Evolutionary conservation across 2,329 filamentous ascomycete species (phyloP).

Genomic region (Calonectria ilicicola): DNA sequence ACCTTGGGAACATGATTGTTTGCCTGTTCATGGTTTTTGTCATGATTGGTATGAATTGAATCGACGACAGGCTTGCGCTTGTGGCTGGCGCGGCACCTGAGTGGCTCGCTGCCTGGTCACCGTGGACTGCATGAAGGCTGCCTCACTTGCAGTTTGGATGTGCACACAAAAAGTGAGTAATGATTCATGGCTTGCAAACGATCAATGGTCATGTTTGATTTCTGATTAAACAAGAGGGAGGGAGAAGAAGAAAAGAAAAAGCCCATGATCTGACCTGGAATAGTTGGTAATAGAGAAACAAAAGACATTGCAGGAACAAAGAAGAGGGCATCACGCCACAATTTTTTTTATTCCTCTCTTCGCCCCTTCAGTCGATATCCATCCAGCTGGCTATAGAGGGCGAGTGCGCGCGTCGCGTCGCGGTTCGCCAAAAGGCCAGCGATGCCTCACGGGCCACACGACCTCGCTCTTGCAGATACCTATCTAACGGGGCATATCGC

Average conservation of each 20-base stretch:
- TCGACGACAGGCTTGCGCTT: background rate
- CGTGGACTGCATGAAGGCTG: slow-evolving; percentile 3
- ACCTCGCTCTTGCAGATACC: slow-evolving; percentile 11
- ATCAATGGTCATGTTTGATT: background rate
- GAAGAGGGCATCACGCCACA: background rate
- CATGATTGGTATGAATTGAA: background rate
- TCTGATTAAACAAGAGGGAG: too few relatives aligned
- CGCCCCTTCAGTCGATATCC: background rate
- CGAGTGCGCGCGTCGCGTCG: slow-evolving; percentile 28
- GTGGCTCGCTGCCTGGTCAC: background rate
- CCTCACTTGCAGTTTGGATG: background rate
- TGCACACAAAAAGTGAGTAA: slow-evolving; percentile 3
- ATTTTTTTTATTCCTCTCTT: background rate
- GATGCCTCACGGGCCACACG: slow-evolving; percentile 14
- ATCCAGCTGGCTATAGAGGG: background rate
- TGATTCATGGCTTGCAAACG: background rate
- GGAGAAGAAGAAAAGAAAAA: background rate
- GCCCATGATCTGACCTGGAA: background rate
- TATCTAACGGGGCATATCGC: slow-evolving; percentile 5
- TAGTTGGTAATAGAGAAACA: too few relatives aligned
- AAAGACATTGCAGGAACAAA: background rate
- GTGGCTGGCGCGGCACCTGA: background rate
- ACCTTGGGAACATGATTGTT: background rate
- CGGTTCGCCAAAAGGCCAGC: slow-evolving; percentile 20
- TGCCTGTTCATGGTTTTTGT: background rate